Conservation (phyloP, 2,329 filamentous ascomycete genomes). For the Fusarium incarnatum region DNA sequence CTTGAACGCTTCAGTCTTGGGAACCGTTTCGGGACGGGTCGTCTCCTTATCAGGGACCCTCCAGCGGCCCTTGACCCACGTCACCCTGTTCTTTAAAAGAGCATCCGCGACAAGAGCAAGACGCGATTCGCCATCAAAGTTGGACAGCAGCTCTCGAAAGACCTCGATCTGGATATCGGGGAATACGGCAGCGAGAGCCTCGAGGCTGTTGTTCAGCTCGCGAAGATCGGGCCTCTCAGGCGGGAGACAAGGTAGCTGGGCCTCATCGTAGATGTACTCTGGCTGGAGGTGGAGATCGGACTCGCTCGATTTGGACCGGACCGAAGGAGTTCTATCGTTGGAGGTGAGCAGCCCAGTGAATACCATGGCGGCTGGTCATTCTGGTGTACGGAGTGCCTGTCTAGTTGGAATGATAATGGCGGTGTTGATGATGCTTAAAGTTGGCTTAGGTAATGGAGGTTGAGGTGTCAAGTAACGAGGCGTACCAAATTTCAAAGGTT, state of each 20-base stretch:
- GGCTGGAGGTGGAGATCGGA: conserved; percentile 48
- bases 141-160: conserved; percentile 82
- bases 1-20: conserved; percentile 74
- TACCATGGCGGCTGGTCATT: conserved; percentile 60
- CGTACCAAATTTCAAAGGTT: background rate
- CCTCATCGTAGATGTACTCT: conserved; percentile 67
- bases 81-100: conserved; percentile 76
- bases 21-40: conserved; percentile 55
- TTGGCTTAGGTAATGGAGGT: conserved; percentile 33
- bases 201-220: conserved; percentile 76
- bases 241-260: conserved; percentile 61
- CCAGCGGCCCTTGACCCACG: conserved; percentile 78
- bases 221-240: conserved; percentile 71
- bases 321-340: conserved; percentile 53
- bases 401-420: conserved; percentile 14
- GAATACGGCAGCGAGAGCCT: conserved; percentile 77
- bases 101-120: conserved; percentile 82
- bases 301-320: conserved; percentile 48
- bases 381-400: conserved; percentile 35
- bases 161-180: conserved; percentile 85
- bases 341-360: conserved; percentile 62
- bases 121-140: conserved; percentile 80
- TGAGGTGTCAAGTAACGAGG: conserved; percentile 27
- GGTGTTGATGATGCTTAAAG: conserved; percentile 15
- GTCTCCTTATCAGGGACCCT: conserved; percentile 57